These are phyloP conservation scores for Pittosporum tobira DNA, from an alignment of 129 eudicot genomes.

Conservation along the genomic window DNA sequence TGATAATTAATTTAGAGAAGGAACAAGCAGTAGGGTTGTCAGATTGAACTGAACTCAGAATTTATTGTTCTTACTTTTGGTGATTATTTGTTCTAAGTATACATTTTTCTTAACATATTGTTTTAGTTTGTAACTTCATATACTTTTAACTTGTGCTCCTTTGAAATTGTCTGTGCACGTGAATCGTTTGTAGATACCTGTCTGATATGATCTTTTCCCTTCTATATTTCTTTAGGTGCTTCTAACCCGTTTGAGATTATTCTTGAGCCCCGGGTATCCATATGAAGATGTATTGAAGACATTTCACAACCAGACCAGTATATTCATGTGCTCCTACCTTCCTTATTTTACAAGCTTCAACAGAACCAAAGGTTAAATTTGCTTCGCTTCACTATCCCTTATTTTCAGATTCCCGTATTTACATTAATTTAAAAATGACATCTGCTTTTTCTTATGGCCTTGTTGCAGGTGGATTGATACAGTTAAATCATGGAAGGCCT, in stretches of 20 bases:
- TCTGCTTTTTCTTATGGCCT: background rate
- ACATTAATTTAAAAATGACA: background rate
- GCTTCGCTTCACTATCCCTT: background rate
- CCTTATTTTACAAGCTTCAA: slow-evolving; percentile 69
- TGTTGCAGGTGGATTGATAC: slow-evolving; percentile 65
- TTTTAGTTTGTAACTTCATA: too few species aligned
- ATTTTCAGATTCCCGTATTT: background rate
- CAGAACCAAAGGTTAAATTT: slow-evolving; percentile 63
- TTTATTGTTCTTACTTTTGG: too few species aligned
- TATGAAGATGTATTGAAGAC: slow-evolving; percentile 73
- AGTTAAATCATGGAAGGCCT: slow-evolving; percentile 74
- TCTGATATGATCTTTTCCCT: slow-evolving; percentile 6
- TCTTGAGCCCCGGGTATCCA: slow-evolving; percentile 91
- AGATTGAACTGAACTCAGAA: too few species aligned
- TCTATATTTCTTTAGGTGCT: slow-evolving; percentile 45
- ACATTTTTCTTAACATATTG: too few species aligned
- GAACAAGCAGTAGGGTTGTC: too few species aligned
- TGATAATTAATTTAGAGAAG: too few species aligned
- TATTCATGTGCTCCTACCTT: slow-evolving; percentile 75
- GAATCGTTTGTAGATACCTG: background rate
- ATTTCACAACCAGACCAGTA: slow-evolving; percentile 76
- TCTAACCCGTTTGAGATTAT: slow-evolving; percentile 79
- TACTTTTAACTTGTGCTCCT: too few species aligned
- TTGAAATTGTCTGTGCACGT: too few species aligned
- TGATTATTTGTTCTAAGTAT: too few species aligned